phyloP scores from a whole-genome alignment of 208 protist genomes.

The Acanthamoeba healyi region DNA sequence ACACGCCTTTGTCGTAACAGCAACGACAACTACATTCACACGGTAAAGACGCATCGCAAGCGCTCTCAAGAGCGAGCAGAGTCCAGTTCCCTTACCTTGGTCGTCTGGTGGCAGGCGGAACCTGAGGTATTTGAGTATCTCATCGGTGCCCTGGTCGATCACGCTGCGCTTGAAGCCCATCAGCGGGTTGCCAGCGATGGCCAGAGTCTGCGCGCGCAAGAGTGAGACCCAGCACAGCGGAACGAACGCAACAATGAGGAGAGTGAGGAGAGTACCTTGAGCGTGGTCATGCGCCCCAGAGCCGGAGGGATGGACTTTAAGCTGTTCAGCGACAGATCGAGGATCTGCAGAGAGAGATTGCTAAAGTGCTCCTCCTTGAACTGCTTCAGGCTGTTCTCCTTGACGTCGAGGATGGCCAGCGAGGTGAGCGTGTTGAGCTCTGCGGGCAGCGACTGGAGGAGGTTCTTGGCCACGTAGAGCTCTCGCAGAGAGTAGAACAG shows the following conservation, averaged over 20 bases:
- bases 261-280: too few relatives aligned
- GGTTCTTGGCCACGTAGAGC: neutral
- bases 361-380: neutral
- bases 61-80: too few relatives aligned
- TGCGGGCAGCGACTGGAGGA: neutral
- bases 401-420: conserved; percentile 14
- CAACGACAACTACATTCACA: neutral
- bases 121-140: conserved; percentile 9
- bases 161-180: neutral
- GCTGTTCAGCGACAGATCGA: neutral
- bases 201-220: conserved; percentile 6
- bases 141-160: neutral
- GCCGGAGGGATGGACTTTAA: neutral
- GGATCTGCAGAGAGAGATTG: neutral
- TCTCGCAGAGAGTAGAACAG: neutral
- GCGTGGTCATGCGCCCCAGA: neutral
- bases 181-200: neutral
- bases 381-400: neutral
- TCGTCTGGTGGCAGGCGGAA: neutral
- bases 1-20: too few relatives aligned
- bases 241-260: too few relatives aligned
- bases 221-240: too few relatives aligned
- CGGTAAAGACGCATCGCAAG: neutral
- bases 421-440: conserved; percentile 12
- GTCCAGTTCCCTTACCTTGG: neutral